Evolutionary conservation across 108 stramenopile species (phyloP), one percentile per base, ranked within the genome.

Genomic region (Skeletonema costatum): DNA sequence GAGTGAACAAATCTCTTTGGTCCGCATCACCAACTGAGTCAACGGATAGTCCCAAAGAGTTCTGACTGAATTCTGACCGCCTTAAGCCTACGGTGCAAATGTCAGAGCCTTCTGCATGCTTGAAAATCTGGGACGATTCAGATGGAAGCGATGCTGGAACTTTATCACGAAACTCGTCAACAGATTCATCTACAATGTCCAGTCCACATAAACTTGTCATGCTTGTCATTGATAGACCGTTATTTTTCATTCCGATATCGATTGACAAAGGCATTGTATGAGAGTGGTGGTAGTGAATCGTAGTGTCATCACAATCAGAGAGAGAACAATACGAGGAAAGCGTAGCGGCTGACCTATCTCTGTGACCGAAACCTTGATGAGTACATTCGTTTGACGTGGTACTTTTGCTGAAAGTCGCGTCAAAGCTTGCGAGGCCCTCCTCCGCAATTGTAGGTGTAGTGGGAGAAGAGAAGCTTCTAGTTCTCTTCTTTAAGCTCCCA

Each of bases 181-280:
- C 32, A 29, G 42, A 60, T 14, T 60, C 44, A 39, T 80, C 66
- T 12, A 73, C 59, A 33, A 80, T 73, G 31, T 66, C 67, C 6
- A 80, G 67, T 10, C 78, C 78, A 32, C 65, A 67, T 30, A 80
- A 51, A 56, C 72, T 73, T 59, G 71, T 58, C 61, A 73, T 73
- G 44, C 72, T 73, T 59, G 71, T 58, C 61, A 73, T 73, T 10
- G 78, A 80, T 9, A 73, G 46, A 11, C 53, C 53, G 9, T 5
- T 56, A 56, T 16, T 56, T 56, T 56, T 56, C 25, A 56, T 56
- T 25, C 21, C 21, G 53, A 56, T 0, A 9, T n/a, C 25, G 17
- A 53, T 38, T 38, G 33, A 32, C 69, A 35, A 2, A 6, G 21
- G 10, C 36, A 70, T 58, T 17, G 5, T 10, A 41, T 39, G 41